These are phyloP conservation scores for Massospora cicadina DNA, from an alignment of 371 early-diverging fungal genomes.

Conservation along the genomic window DNA sequence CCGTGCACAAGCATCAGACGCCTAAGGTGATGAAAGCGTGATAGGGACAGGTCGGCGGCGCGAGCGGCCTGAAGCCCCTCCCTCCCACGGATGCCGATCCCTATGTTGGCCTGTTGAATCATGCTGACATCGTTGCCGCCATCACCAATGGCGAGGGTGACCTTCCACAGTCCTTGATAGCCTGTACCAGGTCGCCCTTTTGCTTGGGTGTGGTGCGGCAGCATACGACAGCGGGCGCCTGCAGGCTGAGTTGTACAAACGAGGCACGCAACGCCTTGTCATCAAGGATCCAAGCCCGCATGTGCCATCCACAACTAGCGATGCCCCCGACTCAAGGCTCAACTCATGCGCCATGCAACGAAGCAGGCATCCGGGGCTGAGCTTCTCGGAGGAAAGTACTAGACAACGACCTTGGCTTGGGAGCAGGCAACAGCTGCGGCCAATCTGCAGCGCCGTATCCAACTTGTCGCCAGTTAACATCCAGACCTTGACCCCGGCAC, in stretches of 20 bases:
- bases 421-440: constrained; percentile 65
- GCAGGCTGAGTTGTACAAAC: constrained; percentile 49
- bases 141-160: constrained; percentile 82
- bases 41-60: constrained; percentile 66
- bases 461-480: constrained; percentile 98
- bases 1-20: constrained; percentile 62
- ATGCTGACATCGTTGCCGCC: constrained; percentile 93
- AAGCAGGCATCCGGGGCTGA: neutral
- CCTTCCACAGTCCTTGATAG: constrained; percentile 33
- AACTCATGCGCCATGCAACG: neutral
- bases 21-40: constrained; percentile 55
- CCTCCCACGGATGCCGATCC: constrained; percentile 70
- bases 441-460: constrained; percentile 96
- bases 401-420: constrained; percentile 34
- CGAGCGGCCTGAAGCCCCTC: constrained; percentile 74
- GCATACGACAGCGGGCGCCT: constrained; percentile 61
- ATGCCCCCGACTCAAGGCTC: constrained; percentile 16
- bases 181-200: constrained; percentile 69
- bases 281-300: constrained; percentile 36
- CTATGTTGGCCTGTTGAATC: constrained; percentile 78
- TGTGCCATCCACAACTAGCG: constrained; percentile 59
- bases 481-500: constrained; percentile 88
- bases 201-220: constrained; percentile 89
- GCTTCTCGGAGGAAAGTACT: neutral
- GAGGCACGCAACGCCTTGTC: constrained; percentile 20